Evolutionary conservation across 2,329 filamentous ascomycete species (phyloP).

Genomic region (Neonectria ditissima): DNA sequence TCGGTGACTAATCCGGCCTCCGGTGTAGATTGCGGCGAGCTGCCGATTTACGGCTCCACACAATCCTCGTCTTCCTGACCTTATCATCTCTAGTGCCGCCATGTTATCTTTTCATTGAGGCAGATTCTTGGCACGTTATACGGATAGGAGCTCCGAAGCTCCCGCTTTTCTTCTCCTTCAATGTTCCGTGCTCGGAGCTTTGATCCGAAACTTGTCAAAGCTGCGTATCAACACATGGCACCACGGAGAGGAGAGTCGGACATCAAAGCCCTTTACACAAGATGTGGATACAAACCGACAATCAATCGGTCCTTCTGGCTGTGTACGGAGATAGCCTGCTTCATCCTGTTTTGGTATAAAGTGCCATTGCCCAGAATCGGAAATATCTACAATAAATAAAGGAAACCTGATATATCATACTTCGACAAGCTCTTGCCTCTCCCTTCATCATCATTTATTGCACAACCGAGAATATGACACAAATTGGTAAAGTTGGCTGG

Average conservation of each 20-base stretch:
- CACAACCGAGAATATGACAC: neutral
- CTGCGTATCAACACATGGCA: neutral
- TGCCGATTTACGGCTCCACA: neutral
- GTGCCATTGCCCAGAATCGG: neutral
- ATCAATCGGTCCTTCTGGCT: neutral
- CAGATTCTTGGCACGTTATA: neutral
- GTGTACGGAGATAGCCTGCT: neutral
- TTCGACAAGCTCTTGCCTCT: neutral
- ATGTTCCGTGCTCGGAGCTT: neutral
- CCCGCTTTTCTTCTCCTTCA: neutral
- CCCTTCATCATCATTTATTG: no score
- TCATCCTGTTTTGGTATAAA: neutral
- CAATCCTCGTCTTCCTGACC: neutral
- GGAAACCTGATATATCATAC: neutral
- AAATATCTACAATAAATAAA: neutral
- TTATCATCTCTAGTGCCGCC: neutral
- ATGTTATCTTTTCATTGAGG: neutral
- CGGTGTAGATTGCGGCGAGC: neutral
- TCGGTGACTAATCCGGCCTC: neutral
- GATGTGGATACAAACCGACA: neutral
- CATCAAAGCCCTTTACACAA: neutral
- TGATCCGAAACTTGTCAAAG: neutral
- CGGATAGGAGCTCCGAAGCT: neutral
- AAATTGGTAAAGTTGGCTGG: conserved; percentile 1
- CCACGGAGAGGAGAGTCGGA: neutral